A percentile compares a stretch with the other conserved stretches of the same genome.
Evolutionary conservation across 2,329 filamentous ascomycete species (phyloP).

Genomic region (Pseudogymnoascus sp.): DNA sequence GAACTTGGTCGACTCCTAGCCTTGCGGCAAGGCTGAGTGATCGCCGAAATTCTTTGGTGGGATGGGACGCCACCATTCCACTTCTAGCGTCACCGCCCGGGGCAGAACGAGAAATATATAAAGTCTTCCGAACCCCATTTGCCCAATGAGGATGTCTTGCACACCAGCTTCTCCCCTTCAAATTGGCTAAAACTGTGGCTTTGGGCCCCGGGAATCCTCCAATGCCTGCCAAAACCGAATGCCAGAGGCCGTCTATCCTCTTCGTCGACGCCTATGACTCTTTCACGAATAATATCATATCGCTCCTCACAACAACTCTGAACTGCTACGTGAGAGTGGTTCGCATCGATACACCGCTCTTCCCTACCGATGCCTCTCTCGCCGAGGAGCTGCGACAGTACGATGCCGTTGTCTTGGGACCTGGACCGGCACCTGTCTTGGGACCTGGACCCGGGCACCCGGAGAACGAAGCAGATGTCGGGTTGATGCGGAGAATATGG

Average conservation of each 20-base stretch:
- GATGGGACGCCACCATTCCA: constrained; percentile 6
- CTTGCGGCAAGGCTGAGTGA: constrained; percentile 4
- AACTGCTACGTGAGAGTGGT: constrained; percentile 63
- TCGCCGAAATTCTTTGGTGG: constrained; percentile 5
- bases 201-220: neutral
- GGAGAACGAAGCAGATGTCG: constrained; percentile 65
- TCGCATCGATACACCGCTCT: constrained; percentile 59
- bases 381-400: constrained; percentile 52
- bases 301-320: constrained; percentile 66
- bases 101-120: constrained; percentile 9
- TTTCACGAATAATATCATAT: constrained; percentile 91
- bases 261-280: constrained; percentile 97
- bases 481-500: constrained; percentile 76
- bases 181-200: constrained; percentile 4
- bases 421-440: constrained; percentile 82
- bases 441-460: constrained; percentile 88
- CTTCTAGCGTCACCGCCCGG: constrained; percentile 5
- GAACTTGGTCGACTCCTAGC: neutral
- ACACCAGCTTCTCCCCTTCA: neutral
- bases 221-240: neutral
- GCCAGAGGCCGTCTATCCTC: constrained; percentile 48
- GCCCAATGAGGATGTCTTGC: neutral
- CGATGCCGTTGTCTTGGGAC: constrained; percentile 82
- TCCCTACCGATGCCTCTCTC: constrained; percentile 40
- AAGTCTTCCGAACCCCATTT: neutral